These are phyloP conservation scores for Gnomoniopsis sp. DNA, from an alignment of 2,329 filamentous ascomycete genomes.

Conservation along the genomic window DNA sequence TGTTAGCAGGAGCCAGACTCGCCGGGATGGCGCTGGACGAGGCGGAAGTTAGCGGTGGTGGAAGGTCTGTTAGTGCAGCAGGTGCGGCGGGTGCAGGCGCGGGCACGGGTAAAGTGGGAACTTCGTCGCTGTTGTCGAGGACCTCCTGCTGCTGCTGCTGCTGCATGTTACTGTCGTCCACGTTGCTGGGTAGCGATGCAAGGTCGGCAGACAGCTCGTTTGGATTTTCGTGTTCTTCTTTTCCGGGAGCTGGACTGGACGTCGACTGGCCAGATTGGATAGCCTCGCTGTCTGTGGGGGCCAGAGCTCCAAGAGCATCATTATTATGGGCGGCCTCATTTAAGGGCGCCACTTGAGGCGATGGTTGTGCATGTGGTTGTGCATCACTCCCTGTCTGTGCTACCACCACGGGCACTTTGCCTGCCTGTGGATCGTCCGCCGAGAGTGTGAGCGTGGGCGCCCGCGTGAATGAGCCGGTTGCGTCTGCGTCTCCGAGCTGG, in stretches of 20 bases:
- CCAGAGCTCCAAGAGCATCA: no score
- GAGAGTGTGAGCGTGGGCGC: no score
- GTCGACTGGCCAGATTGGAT: no score
- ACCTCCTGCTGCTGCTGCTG: neutral
- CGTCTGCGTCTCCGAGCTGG: no score
- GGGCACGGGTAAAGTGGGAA: slow-evolving; percentile 8
- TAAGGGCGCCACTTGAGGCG: neutral
- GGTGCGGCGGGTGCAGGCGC: neutral
- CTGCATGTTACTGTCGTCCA: neutral
- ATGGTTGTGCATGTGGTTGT: neutral
- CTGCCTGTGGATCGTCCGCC: neutral
- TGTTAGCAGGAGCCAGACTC: slow-evolving; percentile 4
- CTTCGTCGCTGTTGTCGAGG: neutral
- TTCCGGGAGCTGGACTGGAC: no score
- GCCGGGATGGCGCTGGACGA: neutral
- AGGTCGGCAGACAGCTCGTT: no score
- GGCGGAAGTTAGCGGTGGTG: neutral
- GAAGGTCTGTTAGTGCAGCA: neutral
- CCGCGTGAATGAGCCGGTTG: no score
- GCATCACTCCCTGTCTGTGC: neutral
- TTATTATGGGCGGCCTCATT: no score
- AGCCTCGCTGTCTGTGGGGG: no score
- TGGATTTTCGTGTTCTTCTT: no score
- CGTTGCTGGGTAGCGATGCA: no score
- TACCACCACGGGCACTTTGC: neutral